These are phyloP conservation scores for Leptosphaerulina australis DNA, from an alignment of 2,329 filamentous ascomycete genomes.

Conservation along the genomic window DNA sequence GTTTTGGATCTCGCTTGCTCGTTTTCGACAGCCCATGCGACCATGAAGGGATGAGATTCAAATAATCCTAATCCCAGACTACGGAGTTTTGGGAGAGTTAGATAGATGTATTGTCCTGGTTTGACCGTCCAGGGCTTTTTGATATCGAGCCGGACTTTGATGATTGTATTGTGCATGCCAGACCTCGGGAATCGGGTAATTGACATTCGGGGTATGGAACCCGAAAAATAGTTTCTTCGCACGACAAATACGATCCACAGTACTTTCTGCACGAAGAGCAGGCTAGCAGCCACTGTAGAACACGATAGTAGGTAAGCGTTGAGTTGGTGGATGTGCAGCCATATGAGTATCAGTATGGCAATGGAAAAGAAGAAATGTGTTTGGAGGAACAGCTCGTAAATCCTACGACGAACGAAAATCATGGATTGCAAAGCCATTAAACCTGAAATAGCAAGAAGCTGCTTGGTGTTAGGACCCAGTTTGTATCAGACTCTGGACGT, in stretches of 20 bases:
- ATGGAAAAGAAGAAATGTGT: neutral
- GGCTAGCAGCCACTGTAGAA: neutral
- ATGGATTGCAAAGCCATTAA: constrained; percentile 2
- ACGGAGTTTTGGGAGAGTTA: neutral
- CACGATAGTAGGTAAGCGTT: neutral
- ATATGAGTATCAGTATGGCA: constrained; percentile 4
- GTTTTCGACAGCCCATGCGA: constrained; percentile 9
- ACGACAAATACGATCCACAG: constrained; percentile 1
- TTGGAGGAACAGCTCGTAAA: constrained; percentile 9
- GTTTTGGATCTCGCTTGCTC: neutral
- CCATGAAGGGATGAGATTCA: constrained; percentile 16
- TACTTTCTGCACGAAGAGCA: constrained; percentile 6
- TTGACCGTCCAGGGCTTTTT: constrained; percentile 1
- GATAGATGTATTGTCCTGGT: constrained; percentile 9
- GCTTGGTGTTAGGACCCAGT: neutral
- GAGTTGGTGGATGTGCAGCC: neutral
- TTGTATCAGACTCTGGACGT: neutral
- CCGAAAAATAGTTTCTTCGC: neutral
- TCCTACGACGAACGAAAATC: constrained; percentile 2
- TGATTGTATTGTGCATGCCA: neutral
- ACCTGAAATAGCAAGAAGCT: constrained; percentile 4
- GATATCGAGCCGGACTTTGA: neutral
- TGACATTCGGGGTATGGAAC: neutral
- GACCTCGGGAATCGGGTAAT: neutral
- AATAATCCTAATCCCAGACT: constrained; percentile 8